Conservation (phyloP, 331 rosid species). For the Quercus lobata region DNA sequence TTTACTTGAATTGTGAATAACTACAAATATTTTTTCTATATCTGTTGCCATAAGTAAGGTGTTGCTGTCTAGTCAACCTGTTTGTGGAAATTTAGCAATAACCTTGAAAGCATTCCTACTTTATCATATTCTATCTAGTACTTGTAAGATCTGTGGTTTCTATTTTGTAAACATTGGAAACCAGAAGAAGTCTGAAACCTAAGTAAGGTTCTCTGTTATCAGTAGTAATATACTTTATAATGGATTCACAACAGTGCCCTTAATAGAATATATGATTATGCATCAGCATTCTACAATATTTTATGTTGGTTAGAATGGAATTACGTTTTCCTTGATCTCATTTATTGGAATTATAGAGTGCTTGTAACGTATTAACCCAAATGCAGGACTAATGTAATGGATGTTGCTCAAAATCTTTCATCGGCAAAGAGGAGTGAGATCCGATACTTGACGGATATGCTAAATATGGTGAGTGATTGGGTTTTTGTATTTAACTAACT, state of each 20-base stretch:
- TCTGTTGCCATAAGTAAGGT: not conserved
- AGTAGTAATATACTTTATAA: not conserved
- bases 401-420: constrained; percentile 44
- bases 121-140: not conserved
- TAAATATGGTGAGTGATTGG: constrained; percentile 45
- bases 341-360: constrained; percentile 1
- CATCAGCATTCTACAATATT: not conserved
- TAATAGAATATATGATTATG: not conserved
- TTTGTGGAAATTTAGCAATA: not conserved
- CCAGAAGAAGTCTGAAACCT: not conserved
- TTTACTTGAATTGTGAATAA: not conserved
- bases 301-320: not conserved
- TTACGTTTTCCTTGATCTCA: not conserved
- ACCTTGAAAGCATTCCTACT: not conserved
- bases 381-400: constrained; percentile 64
- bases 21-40: not conserved
- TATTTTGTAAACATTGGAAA: not conserved
- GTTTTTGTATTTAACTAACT: too few species aligned
- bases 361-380: constrained; percentile 15
- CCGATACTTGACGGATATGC: constrained; percentile 47
- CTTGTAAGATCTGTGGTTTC: not conserved
- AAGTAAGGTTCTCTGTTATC: not conserved
- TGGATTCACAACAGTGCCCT: not conserved
- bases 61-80: not conserved
- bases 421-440: constrained; percentile 57